Conservation (phyloP, 768 basidiomycete genomes). For the Pulveroboletus ravenelii region DNA sequence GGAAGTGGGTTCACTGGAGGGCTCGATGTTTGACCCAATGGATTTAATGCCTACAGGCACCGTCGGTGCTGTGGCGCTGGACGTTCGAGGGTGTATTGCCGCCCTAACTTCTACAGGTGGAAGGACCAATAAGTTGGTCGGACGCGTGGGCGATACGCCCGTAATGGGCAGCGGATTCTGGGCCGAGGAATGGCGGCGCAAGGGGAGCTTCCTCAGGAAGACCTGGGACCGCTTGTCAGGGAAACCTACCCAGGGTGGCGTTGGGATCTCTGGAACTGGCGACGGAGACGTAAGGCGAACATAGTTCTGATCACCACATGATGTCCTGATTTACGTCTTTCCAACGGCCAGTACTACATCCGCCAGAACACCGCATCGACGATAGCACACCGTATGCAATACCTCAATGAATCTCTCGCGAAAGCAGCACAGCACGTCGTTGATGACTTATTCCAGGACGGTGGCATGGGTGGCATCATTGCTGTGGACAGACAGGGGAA, state of each 20-base stretch:
- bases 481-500: slow-evolving; percentile 67
- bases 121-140: slow-evolving; percentile 76
- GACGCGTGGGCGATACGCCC: slow-evolving; percentile 81
- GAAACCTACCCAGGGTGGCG: slow-evolving; percentile 35
- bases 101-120: slow-evolving; percentile 78
- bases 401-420: slow-evolving; percentile 50
- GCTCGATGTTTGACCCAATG: slow-evolving; percentile 28
- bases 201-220: slow-evolving; percentile 28
- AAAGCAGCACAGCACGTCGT: slow-evolving; percentile 54
- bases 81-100: slow-evolving; percentile 68
- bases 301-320: neutral
- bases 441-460: slow-evolving; percentile 51
- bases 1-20: slow-evolving; percentile 15
- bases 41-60: slow-evolving; percentile 71
- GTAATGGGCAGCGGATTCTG: slow-evolving; percentile 75
- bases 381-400: slow-evolving; percentile 62
- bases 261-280: slow-evolving; percentile 82
- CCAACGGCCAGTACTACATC: slow-evolving; percentile 61
- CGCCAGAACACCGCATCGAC: slow-evolving; percentile 62
- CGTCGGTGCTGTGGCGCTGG: slow-evolving; percentile 81
- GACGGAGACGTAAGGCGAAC: slow-evolving; percentile 66
- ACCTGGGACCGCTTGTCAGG: slow-evolving; percentile 40
- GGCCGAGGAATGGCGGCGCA: slow-evolving; percentile 70
- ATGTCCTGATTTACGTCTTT: neutral
- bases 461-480: slow-evolving; percentile 72